Conservation (phyloP, 345 rosid species). For the Boechera retrofracta region DNA sequence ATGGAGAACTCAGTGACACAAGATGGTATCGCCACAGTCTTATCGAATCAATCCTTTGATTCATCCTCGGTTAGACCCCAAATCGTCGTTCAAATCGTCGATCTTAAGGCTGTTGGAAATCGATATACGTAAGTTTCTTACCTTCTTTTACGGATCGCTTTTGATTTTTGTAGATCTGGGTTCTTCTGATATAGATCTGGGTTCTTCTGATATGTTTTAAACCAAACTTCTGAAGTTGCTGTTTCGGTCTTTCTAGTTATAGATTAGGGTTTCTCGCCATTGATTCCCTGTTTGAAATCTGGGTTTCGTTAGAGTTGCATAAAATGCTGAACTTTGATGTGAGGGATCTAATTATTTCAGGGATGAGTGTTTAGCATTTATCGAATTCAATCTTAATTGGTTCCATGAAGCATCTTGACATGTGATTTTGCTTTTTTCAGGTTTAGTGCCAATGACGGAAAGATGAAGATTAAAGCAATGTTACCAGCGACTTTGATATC, state of each 20-base stretch:
- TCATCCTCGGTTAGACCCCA: conserved; percentile 57
- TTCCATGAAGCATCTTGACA: conserved; percentile 7
- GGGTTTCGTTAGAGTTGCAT: not conserved
- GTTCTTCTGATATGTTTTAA: not conserved
- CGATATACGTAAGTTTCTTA: conserved; percentile 64
- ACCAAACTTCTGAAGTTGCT: not conserved
- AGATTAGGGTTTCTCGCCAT: not conserved
- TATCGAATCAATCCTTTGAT: conserved; percentile 64
- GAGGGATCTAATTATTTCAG: not conserved
- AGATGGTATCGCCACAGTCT: conserved; percentile 61
- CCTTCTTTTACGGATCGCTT: not conserved
- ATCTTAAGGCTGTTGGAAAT: conserved; percentile 80
- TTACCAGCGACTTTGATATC: conserved; percentile 61
- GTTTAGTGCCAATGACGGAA: conserved; percentile 85
- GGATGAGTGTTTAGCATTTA: not conserved
- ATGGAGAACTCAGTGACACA: conserved; percentile 66
- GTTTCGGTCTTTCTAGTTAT: not conserved
- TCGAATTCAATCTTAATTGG: not conserved
- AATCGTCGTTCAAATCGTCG: conserved; percentile 74
- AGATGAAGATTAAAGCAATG: conserved; percentile 63
- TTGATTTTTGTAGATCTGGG: conserved; percentile 1
- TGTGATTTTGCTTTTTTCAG: conserved; percentile 44
- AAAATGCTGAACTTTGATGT: not conserved
- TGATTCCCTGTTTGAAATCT: conserved; percentile 13
- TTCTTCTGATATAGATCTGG: conserved; percentile 2